These are phyloP conservation scores for Russula sp. DNA, from an alignment of 768 basidiomycete species.

Conservation along the genomic window DNA sequence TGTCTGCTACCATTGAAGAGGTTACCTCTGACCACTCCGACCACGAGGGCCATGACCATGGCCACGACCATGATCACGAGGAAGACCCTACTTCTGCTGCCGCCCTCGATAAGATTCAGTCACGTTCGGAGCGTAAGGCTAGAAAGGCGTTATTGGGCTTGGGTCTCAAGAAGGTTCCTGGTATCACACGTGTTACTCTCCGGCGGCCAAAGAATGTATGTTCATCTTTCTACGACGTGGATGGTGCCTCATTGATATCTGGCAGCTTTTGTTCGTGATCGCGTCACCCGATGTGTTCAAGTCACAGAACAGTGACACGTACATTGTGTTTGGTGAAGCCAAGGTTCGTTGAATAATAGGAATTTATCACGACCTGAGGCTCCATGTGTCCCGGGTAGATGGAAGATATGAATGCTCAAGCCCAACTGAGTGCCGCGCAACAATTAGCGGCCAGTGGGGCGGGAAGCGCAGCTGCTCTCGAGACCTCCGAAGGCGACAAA, in stretches of 20 bases:
- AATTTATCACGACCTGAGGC: background rate
- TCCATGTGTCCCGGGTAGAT: conserved; percentile 38
- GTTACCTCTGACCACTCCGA: conserved; percentile 73
- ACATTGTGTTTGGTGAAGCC: conserved; percentile 98
- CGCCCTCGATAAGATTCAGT: conserved; percentile 88
- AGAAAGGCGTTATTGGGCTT: conserved; percentile 87
- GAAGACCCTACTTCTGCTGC: conserved; percentile 82
- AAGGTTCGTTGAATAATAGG: conserved; percentile 43
- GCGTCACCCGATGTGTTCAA: conserved; percentile 96
- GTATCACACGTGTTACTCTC: conserved; percentile 92
- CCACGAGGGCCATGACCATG: conserved; percentile 45
- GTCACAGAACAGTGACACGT: conserved; percentile 93
- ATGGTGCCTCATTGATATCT: background rate
- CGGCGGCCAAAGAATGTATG: conserved; percentile 90
- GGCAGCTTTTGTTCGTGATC: conserved; percentile 83
- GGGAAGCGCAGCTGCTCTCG: conserved; percentile 40
- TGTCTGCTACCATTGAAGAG: conserved; percentile 84
- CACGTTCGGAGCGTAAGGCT: conserved; percentile 90
- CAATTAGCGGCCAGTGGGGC: conserved; percentile 55
- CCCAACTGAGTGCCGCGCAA: conserved; percentile 70
- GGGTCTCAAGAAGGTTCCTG: conserved; percentile 87
- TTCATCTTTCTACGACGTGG: conserved; percentile 7
- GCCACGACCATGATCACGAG: conserved; percentile 51
- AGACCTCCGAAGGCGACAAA: conserved; percentile 44
- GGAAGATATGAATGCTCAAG: conserved; percentile 81